A percentile compares a stretch with the other conserved stretches of the same genome.
Evolutionary conservation across 139 green algal species (phyloP).

Genomic region (Raphidocelis subcapitata): DNA sequence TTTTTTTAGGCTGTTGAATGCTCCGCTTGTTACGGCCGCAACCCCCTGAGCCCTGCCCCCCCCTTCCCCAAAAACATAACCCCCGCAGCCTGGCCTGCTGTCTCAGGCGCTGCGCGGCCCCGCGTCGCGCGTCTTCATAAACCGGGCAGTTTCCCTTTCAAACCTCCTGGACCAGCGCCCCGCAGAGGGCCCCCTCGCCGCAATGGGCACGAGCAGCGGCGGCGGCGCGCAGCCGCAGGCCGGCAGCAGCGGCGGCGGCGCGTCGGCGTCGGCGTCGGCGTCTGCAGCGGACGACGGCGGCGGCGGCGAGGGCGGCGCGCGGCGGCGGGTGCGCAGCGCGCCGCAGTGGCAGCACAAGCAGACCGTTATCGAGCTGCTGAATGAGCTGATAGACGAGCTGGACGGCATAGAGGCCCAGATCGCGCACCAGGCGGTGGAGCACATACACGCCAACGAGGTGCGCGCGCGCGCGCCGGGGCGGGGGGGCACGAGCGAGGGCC

Average conservation of each 20-base stretch:
- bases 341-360: slow-evolving; percentile 62
- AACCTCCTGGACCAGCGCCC: slow-evolving; percentile 71
- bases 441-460: slow-evolving; percentile 93
- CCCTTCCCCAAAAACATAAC: too few species aligned
- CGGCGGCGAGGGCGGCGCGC: neutral
- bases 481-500: too few species aligned
- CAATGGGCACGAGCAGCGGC: neutral
- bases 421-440: slow-evolving; percentile 83
- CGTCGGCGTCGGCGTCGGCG: neutral
- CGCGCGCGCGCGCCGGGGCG: neutral
- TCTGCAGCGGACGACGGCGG: neutral
- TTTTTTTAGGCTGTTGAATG: too few species aligned
- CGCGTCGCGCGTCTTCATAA: neutral
- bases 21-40: too few species aligned
- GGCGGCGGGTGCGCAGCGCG: slow-evolving; percentile 3
- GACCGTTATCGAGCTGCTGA: slow-evolving; percentile 89
- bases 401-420: slow-evolving; percentile 84
- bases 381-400: slow-evolving; percentile 94
- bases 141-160: slow-evolving; percentile 64
- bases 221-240: too few species aligned
- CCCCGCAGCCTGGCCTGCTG: slow-evolving; percentile 32
- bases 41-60: too few species aligned
- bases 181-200: neutral
- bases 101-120: slow-evolving; percentile 37
- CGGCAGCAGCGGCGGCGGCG: neutral